Percentiles rank a stretch among this genome's conserved stretches.
Conservation (phyloP, 208 protist species). For the Wallacemonas collosoma region DNA sequence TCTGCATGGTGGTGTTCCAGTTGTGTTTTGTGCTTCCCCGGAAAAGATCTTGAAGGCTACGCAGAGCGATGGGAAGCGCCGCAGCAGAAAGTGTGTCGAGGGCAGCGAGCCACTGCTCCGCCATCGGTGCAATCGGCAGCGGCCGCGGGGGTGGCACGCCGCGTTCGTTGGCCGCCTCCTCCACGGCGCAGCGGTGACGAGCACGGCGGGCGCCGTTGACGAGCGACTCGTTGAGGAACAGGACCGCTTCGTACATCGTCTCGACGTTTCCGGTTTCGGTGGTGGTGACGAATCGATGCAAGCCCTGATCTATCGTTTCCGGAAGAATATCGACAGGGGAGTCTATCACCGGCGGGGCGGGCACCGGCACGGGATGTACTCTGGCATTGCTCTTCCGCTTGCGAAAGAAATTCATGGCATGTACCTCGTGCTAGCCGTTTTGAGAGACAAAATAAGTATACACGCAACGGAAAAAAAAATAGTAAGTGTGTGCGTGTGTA, state of each 20-base stretch:
- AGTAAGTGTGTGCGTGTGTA: too few relatives aligned
- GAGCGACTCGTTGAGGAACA: slow-evolving; percentile 28
- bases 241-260: slow-evolving; percentile 22
- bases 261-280: slow-evolving; percentile 20
- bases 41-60: slow-evolving; percentile 36
- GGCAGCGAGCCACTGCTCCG: slow-evolving; percentile 31
- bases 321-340: slow-evolving; percentile 24
- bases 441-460: neutral
- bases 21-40: slow-evolving; percentile 7
- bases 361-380: slow-evolving; percentile 1
- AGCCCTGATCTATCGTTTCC: slow-evolving; percentile 37
- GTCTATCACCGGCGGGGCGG: neutral
- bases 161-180: slow-evolving; percentile 9
- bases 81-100: slow-evolving; percentile 34
- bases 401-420: slow-evolving; percentile 10
- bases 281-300: slow-evolving; percentile 27
- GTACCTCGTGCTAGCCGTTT: neutral
- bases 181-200: slow-evolving; percentile 2
- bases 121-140: slow-evolving; percentile 24
- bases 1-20: slow-evolving; percentile 17
- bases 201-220: slow-evolving; percentile 16
- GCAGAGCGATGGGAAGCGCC: slow-evolving; percentile 26
- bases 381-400: neutral
- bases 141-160: neutral
- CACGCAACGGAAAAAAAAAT: neutral